Percentiles rank a stretch among this genome's conserved stretches.
Evolutionary conservation across 306 rosid genomes (phyloP).

Genomic region (Alnus glutinosa): DNA sequence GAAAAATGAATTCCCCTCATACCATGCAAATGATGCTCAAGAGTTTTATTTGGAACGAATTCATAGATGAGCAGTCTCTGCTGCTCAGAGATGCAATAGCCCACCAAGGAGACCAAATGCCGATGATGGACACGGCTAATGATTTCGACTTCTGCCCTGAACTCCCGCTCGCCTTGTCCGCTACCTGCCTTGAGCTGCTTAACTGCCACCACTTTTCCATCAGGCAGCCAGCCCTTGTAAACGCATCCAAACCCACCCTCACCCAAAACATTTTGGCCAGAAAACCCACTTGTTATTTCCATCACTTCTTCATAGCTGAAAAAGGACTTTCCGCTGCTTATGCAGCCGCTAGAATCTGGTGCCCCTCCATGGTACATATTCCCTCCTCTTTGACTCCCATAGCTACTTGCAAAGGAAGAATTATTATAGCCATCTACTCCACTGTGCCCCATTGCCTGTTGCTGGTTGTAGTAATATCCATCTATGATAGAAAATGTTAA

Average conservation of each 20-base stretch:
- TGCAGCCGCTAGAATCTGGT: slow-evolving; percentile 37
- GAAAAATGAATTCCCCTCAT: slow-evolving; percentile 33
- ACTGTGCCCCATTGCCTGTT: slow-evolving; percentile 32
- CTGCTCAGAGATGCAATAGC: slow-evolving; percentile 72
- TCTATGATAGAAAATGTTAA: slow-evolving; percentile 38
- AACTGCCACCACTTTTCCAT: slow-evolving; percentile 74
- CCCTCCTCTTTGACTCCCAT: slow-evolving; percentile 46
- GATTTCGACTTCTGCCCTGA: slow-evolving; percentile 86
- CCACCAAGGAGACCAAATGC: slow-evolving; percentile 80
- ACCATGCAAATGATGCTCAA: slow-evolving; percentile 90
- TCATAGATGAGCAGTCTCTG: slow-evolving; percentile 84
- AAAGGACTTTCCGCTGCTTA: slow-evolving; percentile 35
- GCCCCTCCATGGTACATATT: slow-evolving; percentile 25
- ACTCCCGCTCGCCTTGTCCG: slow-evolving; percentile 93
- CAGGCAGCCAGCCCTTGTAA: slow-evolving; percentile 69
- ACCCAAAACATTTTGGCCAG: slow-evolving; percentile 66
- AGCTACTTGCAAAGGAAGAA: slow-evolving; percentile 27
- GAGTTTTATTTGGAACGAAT: slow-evolving; percentile 80
- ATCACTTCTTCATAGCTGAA: slow-evolving; percentile 65
- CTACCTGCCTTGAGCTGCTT: slow-evolving; percentile 88
- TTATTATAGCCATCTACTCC: slow-evolving; percentile 35
- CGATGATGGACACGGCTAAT: slow-evolving; percentile 92
- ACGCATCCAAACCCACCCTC: slow-evolving; percentile 95
- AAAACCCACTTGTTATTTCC: slow-evolving; percentile 70
- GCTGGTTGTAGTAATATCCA: slow-evolving; percentile 48